Evolutionary conservation across 2,329 filamentous ascomycete genomes (phyloP).

Genomic region (Venturia oleaginea): DNA sequence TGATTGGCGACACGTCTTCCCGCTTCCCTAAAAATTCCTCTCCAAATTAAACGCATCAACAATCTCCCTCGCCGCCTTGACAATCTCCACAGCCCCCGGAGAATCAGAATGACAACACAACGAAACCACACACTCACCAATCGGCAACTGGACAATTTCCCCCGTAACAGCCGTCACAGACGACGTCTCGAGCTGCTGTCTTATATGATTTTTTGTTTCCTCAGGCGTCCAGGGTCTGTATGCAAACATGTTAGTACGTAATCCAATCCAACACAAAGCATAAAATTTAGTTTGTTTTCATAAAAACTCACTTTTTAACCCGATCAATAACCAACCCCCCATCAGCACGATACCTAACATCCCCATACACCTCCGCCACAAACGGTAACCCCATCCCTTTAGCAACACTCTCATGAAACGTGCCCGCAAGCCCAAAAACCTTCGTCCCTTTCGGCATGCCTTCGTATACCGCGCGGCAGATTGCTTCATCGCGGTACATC

Average conservation of each 20-base stretch:
- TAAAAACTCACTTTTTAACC: slow-evolving; percentile 47
- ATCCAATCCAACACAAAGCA: too few relatives aligned
- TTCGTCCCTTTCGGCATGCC: slow-evolving; percentile 44
- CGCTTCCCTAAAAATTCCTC: slow-evolving; percentile 6
- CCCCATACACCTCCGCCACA: slow-evolving; percentile 46
- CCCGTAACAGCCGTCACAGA: slow-evolving; percentile 14
- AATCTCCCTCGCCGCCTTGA: slow-evolving; percentile 18
- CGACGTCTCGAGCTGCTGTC: slow-evolving; percentile 16
- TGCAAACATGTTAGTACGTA: background rate
- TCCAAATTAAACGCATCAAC: slow-evolving; percentile 22
- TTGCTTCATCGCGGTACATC: slow-evolving; percentile 48
- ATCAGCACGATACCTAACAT: slow-evolving; percentile 46
- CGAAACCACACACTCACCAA: slow-evolving; percentile 20
- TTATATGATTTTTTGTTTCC: slow-evolving; percentile 18
- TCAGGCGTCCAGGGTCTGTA: slow-evolving; percentile 15
- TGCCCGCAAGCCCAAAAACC: slow-evolving; percentile 47
- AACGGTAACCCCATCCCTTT: slow-evolving; percentile 45
- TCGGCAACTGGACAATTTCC: slow-evolving; percentile 18
- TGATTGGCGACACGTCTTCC: too few relatives aligned
- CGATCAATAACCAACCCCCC: slow-evolving; percentile 46
- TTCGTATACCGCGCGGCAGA: slow-evolving; percentile 41
- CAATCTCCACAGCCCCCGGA: slow-evolving; percentile 22
- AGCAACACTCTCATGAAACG: slow-evolving; percentile 45
- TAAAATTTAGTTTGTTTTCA: too few relatives aligned
- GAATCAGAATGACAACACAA: slow-evolving; percentile 26